Evolutionary conservation across 306 rosid species (phyloP).

Genomic region (Geum urbanum): DNA sequence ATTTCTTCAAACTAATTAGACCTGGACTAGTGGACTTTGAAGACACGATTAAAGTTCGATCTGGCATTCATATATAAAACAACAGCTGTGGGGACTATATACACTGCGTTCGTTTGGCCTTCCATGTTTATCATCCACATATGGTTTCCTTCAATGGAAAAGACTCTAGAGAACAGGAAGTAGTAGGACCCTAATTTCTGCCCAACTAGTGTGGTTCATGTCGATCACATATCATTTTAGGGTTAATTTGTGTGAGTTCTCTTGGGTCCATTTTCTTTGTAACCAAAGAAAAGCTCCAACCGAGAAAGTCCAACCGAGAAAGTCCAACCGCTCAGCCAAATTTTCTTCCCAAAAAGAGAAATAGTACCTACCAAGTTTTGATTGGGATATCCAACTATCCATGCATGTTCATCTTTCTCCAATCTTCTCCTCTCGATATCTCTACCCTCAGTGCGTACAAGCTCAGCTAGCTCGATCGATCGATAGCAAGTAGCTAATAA

Average conservation of each 20-base stretch:
- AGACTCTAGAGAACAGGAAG: conserved; percentile 12
- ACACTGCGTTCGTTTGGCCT: neutral
- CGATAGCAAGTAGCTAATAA: neutral
- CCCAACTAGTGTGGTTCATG: conserved; percentile 29
- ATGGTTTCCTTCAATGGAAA: conserved; percentile 11
- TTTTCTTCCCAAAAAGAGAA: conserved; percentile 2
- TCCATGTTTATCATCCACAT: conserved; percentile 20
- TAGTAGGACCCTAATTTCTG: conserved; percentile 3
- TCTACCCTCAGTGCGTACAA: conserved; percentile 1
- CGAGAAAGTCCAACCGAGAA: conserved; percentile 16
- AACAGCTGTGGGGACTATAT: conserved; percentile 19
- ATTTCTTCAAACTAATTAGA: neutral
- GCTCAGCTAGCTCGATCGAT: neutral
- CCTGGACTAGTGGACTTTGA: neutral
- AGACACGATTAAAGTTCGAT: neutral
- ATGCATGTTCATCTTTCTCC: neutral
- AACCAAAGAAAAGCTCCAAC: conserved; percentile 15
- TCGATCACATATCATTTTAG: conserved; percentile 11
- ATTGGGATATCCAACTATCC: conserved; percentile 10
- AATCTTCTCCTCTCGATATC: neutral
- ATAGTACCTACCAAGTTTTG: conserved; percentile 26
- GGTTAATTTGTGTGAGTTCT: neutral
- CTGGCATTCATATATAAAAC: neutral
- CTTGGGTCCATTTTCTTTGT: conserved; percentile 27
- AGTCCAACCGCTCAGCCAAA: conserved; percentile 13